Percentiles rank a stretch among this genome's conserved stretches.
These are phyloP conservation scores for Spathaspora sp. DNA, from an alignment of 1,139 yeast species.

Conservation along the genomic window DNA sequence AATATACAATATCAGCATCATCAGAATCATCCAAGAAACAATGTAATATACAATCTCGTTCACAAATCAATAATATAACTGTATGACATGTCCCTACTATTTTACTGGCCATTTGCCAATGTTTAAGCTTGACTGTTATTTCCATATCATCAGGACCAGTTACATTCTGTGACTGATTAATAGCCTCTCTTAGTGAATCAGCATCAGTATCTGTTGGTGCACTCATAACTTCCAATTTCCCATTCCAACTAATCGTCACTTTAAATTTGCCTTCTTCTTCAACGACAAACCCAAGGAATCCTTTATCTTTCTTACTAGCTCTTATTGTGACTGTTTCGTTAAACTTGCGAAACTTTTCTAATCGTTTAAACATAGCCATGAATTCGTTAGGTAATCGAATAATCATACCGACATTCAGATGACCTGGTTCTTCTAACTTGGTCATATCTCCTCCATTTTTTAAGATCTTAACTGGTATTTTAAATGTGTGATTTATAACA, in stretches of 20 bases:
- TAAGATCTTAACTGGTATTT: slow-evolving; percentile 56
- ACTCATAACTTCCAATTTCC: slow-evolving; percentile 35
- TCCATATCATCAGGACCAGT: slow-evolving; percentile 19
- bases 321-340: slow-evolving; percentile 34
- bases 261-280: slow-evolving; percentile 54
- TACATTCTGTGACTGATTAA: slow-evolving; percentile 4
- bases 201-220: slow-evolving; percentile 22
- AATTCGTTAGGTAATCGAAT: slow-evolving; percentile 52
- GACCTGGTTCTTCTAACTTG: slow-evolving; percentile 47
- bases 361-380: slow-evolving; percentile 46
- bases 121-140: slow-evolving; percentile 47
- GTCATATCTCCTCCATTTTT: slow-evolving; percentile 44
- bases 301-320: slow-evolving; percentile 36
- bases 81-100: slow-evolving; percentile 55
- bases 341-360: slow-evolving; percentile 53
- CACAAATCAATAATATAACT: slow-evolving; percentile 49
- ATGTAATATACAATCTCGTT: slow-evolving; percentile 53
- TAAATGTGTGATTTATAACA: slow-evolving; percentile 55
- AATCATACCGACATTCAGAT: slow-evolving; percentile 47
- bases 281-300: slow-evolving; percentile 47
- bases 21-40: slow-evolving; percentile 57
- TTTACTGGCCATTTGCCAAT: slow-evolving; percentile 58
- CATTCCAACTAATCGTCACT: slow-evolving; percentile 61
- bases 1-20: slow-evolving; percentile 56
- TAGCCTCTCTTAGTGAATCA: slow-evolving; percentile 21